Evolutionary conservation across 176 grass and related monocot genomes (phyloP).

Genomic region (Avena atlantica): DNA sequence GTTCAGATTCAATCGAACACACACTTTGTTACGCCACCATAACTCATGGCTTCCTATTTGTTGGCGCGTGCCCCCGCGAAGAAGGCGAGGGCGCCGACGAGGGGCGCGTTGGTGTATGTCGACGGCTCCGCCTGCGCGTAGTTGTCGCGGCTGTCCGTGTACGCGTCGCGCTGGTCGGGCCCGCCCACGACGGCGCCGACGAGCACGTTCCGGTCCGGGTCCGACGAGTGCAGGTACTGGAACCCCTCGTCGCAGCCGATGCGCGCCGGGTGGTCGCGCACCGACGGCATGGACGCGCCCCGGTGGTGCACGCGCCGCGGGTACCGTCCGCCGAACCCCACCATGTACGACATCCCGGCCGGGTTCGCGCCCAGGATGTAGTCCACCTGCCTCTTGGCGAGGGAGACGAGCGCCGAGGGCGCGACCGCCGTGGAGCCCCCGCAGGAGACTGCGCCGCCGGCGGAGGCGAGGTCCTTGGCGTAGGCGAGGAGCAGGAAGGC

Average conservation of each 20-base stretch:
- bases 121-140: conserved; percentile 57
- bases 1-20: background rate
- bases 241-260: conserved; percentile 62
- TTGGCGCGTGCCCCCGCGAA: conserved; percentile 37
- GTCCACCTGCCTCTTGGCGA: conserved; percentile 76
- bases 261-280: conserved; percentile 46
- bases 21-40: background rate
- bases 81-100: conserved; percentile 70
- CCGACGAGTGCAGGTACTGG: conserved; percentile 52
- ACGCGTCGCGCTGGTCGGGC: conserved; percentile 38
- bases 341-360: conserved; percentile 63
- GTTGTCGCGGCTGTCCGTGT: conserved; percentile 58
- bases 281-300: conserved; percentile 60
- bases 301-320: conserved; percentile 65
- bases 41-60: background rate
- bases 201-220: conserved; percentile 59
- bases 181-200: conserved; percentile 64
- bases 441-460: conserved; percentile 33
- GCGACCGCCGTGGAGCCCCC: conserved; percentile 36
- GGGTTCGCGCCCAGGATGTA: conserved; percentile 73
- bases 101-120: conserved; percentile 72
- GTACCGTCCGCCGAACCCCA: conserved; percentile 53
- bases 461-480: conserved; percentile 63
- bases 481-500: conserved; percentile 76
- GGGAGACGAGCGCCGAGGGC: conserved; percentile 52